Percentiles rank a stretch among this genome's conserved stretches.
These are phyloP conservation scores for Fomitopsis palustris DNA, from an alignment of 1,284 basidiomycete species.

Conservation along the genomic window DNA sequence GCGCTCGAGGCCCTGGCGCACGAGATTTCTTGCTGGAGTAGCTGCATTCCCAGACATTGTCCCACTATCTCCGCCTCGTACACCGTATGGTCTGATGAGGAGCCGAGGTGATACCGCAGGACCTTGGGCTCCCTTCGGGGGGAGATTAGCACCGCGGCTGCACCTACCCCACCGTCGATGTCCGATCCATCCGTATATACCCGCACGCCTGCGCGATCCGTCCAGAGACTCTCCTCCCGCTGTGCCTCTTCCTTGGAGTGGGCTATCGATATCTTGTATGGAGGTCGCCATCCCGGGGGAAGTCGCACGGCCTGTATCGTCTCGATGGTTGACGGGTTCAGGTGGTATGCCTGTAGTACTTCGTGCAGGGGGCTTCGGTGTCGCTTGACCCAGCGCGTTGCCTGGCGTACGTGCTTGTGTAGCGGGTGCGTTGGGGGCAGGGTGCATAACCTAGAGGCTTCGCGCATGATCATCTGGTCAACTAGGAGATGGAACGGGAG, in stretches of 20 bases:
- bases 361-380: conserved; percentile 20
- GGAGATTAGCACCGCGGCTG: conserved; percentile 8
- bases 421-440: conserved; percentile 33
- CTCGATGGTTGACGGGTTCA: too few relatives aligned
- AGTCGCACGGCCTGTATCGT: conserved; percentile 11
- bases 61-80: conserved; percentile 30
- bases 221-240: neutral
- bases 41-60: conserved; percentile 11
- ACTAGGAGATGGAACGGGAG: conserved; percentile 28
- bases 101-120: conserved; percentile 22
- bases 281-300: conserved; percentile 10
- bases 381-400: conserved; percentile 7
- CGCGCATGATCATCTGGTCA: conserved; percentile 20
- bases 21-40: neutral
- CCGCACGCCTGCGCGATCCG: neutral
- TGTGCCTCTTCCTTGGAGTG: conserved; percentile 7
- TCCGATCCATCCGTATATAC: conserved; percentile 20
- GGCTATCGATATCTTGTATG: conserved; percentile 4
- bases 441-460: conserved; percentile 27
- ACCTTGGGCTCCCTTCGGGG: neutral
- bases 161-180: conserved; percentile 8
- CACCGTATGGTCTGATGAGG: conserved; percentile 22
- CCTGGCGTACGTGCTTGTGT: conserved; percentile 3
- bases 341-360: too few relatives aligned
- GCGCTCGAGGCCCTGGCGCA: neutral